Evolutionary conservation across 371 early-diverging fungal genomes (phyloP).

Genomic region (Haplosporangium sp.): DNA sequence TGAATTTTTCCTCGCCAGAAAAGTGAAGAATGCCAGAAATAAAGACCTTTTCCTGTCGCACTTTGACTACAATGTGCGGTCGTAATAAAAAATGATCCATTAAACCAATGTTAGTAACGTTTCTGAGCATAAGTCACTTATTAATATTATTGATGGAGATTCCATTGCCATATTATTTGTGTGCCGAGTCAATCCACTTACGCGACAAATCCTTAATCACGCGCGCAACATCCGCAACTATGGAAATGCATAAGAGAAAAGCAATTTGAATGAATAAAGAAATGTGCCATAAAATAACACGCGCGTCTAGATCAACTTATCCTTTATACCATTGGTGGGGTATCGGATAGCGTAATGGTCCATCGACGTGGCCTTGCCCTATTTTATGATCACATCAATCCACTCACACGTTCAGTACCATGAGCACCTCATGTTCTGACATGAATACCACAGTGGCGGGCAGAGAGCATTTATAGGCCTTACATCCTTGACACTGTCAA

Average conservation of each 20-base stretch:
- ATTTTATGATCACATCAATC: neutral
- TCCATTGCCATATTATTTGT: too few relatives aligned
- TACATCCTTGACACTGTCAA: slow-evolving; percentile 70
- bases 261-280: neutral
- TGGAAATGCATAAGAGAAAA: neutral
- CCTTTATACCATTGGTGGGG: slow-evolving; percentile 77
- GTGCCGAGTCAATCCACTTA: slow-evolving; percentile 15
- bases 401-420: too few relatives aligned
- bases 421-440: too few relatives aligned
- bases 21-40: slow-evolving; percentile 79
- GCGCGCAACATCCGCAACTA: slow-evolving; percentile 75
- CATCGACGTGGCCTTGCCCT: slow-evolving; percentile 60
- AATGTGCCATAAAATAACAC: neutral
- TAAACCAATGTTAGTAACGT: neutral
- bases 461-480: neutral
- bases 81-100: neutral
- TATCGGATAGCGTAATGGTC: slow-evolving; percentile 79
- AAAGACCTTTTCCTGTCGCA: slow-evolving; percentile 56
- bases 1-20: slow-evolving; percentile 68
- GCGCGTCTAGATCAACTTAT: neutral
- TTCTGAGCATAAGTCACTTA: neutral
- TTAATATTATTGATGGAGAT: too few relatives aligned
- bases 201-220: slow-evolving; percentile 71
- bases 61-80: slow-evolving; percentile 52
- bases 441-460: too few relatives aligned